Conservation (phyloP, 78 protist species). For the Chrysochromulina tobinii region DNA sequence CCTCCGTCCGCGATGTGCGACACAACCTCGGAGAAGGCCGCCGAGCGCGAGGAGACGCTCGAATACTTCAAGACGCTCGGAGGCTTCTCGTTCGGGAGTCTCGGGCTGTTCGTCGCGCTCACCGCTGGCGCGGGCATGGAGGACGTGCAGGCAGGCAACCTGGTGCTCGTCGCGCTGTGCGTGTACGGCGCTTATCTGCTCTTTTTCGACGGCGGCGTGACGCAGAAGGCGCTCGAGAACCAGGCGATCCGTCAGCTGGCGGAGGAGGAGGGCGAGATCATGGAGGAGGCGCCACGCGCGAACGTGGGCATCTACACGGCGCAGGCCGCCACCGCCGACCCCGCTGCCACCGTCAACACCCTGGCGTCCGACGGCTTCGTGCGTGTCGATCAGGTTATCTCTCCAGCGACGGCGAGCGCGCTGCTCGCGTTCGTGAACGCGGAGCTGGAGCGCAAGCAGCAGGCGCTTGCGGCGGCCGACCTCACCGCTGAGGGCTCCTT, state of each 20-base stretch:
- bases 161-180: background rate
- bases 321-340: too few relatives aligned
- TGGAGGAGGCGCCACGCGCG: background rate
- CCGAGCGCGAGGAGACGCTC: too few relatives aligned
- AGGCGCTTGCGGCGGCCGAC: background rate
- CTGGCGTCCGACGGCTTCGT: background rate
- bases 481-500: background rate
- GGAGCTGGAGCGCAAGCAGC: background rate
- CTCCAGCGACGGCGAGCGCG: background rate
- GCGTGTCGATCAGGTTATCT: background rate
- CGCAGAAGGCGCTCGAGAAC: background rate
- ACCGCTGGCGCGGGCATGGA: background rate
- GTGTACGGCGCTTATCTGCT: background rate
- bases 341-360: background rate
- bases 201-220: slow-evolving; percentile 9
- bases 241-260: background rate
- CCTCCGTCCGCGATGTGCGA: too few relatives aligned
- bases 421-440: background rate
- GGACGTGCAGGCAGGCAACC: background rate
- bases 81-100: too few relatives aligned
- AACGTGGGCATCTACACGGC: background rate
- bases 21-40: too few relatives aligned
- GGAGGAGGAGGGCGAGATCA: background rate
- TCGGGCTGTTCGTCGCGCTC: too few relatives aligned
- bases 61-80: too few relatives aligned